phyloP scores from a whole-genome alignment of 805 yeast genomes.

The Pichia paraexigua region DNA sequence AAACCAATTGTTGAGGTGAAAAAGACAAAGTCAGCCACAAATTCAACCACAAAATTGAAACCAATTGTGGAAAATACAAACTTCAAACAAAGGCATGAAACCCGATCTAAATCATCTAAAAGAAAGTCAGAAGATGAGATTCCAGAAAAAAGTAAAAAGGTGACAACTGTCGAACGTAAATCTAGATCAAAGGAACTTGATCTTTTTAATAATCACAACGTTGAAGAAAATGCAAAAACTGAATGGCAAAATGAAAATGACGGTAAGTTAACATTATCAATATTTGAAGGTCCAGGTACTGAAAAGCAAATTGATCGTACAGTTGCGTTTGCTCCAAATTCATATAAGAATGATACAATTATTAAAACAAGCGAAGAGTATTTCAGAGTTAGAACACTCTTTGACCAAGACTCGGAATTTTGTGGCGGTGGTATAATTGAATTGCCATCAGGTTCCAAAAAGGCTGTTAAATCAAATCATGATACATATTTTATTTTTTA shows the following conservation, averaged over 20 bases:
- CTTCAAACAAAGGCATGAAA: not conserved
- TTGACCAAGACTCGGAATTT: conserved; percentile 51
- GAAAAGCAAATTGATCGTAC: conserved; percentile 36
- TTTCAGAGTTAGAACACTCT: conserved; percentile 56
- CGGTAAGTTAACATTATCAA: conserved; percentile 34
- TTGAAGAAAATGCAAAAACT: conserved; percentile 28
- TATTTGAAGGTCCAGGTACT: conserved; percentile 43
- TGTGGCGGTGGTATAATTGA: conserved; percentile 70
- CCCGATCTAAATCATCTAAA: not conserved
- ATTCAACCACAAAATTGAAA: not conserved
- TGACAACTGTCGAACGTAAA: not conserved
- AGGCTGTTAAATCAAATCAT: conserved; percentile 52
- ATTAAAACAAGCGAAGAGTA: conserved; percentile 39
- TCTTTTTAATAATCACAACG: not conserved
- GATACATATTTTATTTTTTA: conserved; percentile 67
- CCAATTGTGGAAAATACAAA: not conserved
- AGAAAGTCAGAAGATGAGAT: not conserved
- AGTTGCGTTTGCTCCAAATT: conserved; percentile 61
- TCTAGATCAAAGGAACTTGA: not conserved
- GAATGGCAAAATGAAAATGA: conserved; percentile 42
- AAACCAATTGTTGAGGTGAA: not conserved
- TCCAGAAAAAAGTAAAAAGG: not conserved
- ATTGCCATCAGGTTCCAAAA: conserved; percentile 53
- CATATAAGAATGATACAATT: conserved; percentile 37
- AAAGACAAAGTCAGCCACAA: not conserved